Evolutionary conservation across 1,284 basidiomycete species (phyloP).

Genomic region (Boletus calvinii): DNA sequence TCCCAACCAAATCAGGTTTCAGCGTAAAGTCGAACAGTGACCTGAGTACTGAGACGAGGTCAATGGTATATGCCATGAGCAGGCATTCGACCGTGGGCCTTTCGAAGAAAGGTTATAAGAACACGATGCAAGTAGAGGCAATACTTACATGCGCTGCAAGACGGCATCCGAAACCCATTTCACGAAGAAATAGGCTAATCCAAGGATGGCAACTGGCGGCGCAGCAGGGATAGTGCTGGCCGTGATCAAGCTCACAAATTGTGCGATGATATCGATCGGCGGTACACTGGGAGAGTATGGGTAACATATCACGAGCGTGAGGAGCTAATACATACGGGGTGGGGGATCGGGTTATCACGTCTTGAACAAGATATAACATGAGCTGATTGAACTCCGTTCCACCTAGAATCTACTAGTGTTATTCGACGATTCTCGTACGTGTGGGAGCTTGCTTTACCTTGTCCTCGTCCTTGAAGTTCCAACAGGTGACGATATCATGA

Average conservation of each 20-base stretch:
- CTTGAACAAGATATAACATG: conserved; percentile 10
- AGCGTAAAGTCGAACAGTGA: conserved; percentile 11
- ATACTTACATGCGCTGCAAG: conserved; percentile 1
- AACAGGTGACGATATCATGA: conserved; percentile 10
- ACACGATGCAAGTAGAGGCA: not conserved
- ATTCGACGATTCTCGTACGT: not conserved
- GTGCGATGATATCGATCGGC: conserved; percentile 1
- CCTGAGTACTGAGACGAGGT: conserved; percentile 11
- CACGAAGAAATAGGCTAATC: conserved; percentile 9
- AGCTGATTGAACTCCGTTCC: conserved; percentile 12
- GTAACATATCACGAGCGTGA: not conserved
- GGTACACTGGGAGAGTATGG: not conserved
- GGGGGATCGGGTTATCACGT: not conserved
- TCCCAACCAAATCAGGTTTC: conserved; percentile 7
- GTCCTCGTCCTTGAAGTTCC: conserved; percentile 7
- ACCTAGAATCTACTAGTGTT: conserved; percentile 4
- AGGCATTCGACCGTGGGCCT: conserved; percentile 14
- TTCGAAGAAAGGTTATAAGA: not conserved
- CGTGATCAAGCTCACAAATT: conserved; percentile 8
- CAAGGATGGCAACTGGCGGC: conserved; percentile 8
- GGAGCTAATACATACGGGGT: not conserved
- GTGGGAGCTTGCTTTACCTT: not conserved
- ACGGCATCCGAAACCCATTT: conserved; percentile 3
- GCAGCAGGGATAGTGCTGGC: conserved; percentile 4
- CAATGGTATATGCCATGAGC: conserved; percentile 10